A percentile compares a stretch with the other conserved stretches of the same genome.
These are phyloP conservation scores for Fusarium decemcellulare DNA, from an alignment of 2,329 filamentous ascomycete species.

Conservation along the genomic window DNA sequence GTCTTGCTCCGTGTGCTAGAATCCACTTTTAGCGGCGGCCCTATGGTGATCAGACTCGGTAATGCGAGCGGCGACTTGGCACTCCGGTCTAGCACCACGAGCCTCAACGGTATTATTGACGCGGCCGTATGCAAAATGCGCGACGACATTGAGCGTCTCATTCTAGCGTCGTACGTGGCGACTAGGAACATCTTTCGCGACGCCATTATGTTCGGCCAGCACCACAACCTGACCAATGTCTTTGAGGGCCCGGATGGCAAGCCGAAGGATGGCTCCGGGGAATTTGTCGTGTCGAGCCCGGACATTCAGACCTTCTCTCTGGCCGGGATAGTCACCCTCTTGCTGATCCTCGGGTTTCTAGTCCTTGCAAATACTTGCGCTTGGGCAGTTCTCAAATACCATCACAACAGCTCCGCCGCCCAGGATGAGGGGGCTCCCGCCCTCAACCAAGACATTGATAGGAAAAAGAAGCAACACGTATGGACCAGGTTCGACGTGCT, in stretches of 20 bases:
- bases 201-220: neutral
- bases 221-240: neutral
- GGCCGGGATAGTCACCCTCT: neutral
- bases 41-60: neutral
- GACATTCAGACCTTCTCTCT: slow-evolving; percentile 7
- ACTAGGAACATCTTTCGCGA: neutral
- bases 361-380: neutral
- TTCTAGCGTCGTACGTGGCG: neutral
- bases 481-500: slow-evolving; percentile 1
- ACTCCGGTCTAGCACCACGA: neutral
- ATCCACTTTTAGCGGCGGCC: neutral
- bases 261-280: neutral
- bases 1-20: neutral
- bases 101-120: neutral
- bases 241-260: neutral
- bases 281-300: slow-evolving; percentile 2
- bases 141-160: neutral
- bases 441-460: neutral
- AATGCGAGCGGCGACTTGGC: neutral
- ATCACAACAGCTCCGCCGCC: neutral
- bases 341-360: neutral
- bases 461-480: too few species aligned
- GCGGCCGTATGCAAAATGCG: neutral
- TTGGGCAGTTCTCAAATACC: neutral
- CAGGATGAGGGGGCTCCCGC: too few species aligned